Evolutionary conservation across 345 rosid genomes (phyloP).

Genomic region (Schrenkiella parvula): DNA sequence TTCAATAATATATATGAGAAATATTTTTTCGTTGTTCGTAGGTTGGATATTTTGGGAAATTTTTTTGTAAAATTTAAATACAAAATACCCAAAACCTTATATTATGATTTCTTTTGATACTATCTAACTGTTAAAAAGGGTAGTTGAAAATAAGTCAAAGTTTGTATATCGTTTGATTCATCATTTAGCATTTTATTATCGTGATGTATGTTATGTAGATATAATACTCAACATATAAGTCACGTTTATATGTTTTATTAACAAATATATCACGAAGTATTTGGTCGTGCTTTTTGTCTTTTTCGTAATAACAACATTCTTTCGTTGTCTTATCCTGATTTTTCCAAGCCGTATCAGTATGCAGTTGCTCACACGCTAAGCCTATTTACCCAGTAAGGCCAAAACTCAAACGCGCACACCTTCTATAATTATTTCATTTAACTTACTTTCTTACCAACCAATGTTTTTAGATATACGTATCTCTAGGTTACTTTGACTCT

Average conservation of each 20-base stretch:
- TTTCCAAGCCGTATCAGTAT: constrained; percentile 15
- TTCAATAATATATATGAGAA: too few species aligned
- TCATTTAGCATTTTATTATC: not conserved
- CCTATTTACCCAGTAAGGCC: not conserved
- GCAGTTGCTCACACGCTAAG: constrained; percentile 30
- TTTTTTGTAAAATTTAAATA: not conserved
- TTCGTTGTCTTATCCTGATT: constrained; percentile 1
- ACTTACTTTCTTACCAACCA: constrained; percentile 18
- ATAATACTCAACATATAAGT: not conserved
- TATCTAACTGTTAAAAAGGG: not conserved
- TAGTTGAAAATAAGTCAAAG: not conserved
- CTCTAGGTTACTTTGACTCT: not conserved
- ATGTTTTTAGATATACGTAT: not conserved
- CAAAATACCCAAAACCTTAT: too few species aligned
- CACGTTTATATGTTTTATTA: constrained; percentile 1
- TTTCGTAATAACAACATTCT: constrained; percentile 15
- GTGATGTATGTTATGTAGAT: not conserved
- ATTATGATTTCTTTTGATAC: too few species aligned
- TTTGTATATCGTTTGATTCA: not conserved
- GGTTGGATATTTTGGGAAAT: too few species aligned
- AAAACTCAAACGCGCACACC: not conserved
- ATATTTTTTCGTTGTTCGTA: too few species aligned
- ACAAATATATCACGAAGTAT: not conserved
- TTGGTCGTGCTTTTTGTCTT: constrained; percentile 19
- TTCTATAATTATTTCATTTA: not conserved